Conservation (phyloP, 1,139 yeast genomes). For the Komagataea norvegica region DNA sequence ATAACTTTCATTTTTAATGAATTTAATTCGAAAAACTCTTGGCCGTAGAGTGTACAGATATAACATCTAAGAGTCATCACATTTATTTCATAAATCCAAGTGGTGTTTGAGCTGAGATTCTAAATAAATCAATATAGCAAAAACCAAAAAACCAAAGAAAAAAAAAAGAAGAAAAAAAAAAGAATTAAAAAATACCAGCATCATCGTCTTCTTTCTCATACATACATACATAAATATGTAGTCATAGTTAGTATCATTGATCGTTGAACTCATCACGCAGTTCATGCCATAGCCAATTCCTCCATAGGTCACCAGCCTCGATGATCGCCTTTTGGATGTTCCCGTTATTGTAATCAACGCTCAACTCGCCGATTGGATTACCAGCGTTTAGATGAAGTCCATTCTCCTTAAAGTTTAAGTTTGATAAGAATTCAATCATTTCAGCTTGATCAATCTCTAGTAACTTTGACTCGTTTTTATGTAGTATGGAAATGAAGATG, state of each 20-base stretch:
- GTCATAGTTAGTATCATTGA: slow-evolving; percentile 4
- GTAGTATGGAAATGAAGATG: slow-evolving; percentile 71
- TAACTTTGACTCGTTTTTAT: slow-evolving; percentile 71
- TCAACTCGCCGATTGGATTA: slow-evolving; percentile 34
- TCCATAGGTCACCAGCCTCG: slow-evolving; percentile 87
- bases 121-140: background rate
- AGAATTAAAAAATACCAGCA: background rate
- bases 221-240: background rate
- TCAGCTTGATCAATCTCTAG: slow-evolving; percentile 89
- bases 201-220: background rate
- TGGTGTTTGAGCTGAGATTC: background rate
- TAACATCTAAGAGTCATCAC: slow-evolving; percentile 3
- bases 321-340: slow-evolving; percentile 66
- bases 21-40: too few species aligned
- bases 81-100: background rate
- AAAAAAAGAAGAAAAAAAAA: slow-evolving; percentile 1
- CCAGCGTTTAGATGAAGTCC: background rate
- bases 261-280: slow-evolving; percentile 41
- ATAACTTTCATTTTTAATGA: background rate
- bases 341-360: slow-evolving; percentile 26
- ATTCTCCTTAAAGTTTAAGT: slow-evolving; percentile 29
- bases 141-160: too few species aligned
- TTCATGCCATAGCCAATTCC: slow-evolving; percentile 79
- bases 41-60: too few species aligned
- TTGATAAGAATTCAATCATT: slow-evolving; percentile 70